Conservation (phyloP, 441 rosid species). For the Croton laevigatus region DNA sequence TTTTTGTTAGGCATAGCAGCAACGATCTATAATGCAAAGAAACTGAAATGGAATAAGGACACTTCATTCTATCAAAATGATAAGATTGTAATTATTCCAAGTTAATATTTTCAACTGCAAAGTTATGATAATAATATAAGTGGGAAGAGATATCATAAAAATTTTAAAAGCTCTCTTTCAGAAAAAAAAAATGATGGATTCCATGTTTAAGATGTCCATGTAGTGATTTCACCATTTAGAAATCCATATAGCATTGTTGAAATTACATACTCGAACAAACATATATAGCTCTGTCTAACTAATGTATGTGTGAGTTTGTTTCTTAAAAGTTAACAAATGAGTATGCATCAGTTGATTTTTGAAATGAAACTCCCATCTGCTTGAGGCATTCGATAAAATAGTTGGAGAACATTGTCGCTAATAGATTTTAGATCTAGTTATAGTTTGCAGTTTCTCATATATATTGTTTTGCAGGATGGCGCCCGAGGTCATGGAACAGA, state of each 20-base stretch:
- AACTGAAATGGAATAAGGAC: not conserved
- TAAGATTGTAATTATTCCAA: not conserved
- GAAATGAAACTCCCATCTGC: not conserved
- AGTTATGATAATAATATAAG: not conserved
- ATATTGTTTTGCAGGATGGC: slow-evolving; percentile 78
- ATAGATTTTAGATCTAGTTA: not conserved
- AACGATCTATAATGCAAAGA: not conserved
- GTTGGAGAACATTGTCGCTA: not conserved
- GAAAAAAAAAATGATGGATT: not conserved
- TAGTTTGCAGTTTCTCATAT: slow-evolving; percentile 7
- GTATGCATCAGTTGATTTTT: not conserved
- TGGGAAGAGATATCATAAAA: not conserved
- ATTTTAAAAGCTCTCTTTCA: too few relatives aligned
- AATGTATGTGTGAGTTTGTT: not conserved
- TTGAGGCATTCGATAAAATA: not conserved
- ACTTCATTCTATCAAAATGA: not conserved
- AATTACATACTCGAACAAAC: not conserved
- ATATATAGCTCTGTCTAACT: not conserved
- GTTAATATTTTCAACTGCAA: not conserved
- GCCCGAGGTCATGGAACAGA: slow-evolving; percentile 99
- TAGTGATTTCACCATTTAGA: not conserved
- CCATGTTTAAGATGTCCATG: not conserved
- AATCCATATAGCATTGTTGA: not conserved
- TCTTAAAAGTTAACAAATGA: not conserved
- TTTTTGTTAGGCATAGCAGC: not conserved